Conservation (phyloP, 1,139 yeast genomes). For the Yamadazyma blattariae region DNA sequence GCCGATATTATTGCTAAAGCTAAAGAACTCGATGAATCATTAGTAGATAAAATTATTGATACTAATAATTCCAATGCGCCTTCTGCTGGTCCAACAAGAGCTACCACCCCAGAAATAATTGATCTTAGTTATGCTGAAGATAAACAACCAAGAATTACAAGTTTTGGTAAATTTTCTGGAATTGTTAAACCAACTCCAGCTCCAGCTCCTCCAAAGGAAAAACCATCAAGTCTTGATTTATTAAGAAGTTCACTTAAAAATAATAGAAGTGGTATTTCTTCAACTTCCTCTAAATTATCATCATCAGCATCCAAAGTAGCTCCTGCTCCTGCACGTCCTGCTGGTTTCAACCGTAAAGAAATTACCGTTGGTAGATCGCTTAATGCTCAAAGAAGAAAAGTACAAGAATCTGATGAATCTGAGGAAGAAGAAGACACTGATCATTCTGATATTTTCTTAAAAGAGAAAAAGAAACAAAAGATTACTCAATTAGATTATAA, state of each 20-base stretch:
- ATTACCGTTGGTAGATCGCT: constrained; percentile 35
- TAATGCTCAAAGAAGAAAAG: constrained; percentile 25
- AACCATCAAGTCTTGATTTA: constrained; percentile 31
- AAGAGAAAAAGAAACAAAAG: constrained; percentile 28
- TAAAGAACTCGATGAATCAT: constrained; percentile 44
- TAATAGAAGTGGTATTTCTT: constrained; percentile 17
- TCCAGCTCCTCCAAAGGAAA: constrained; percentile 40
- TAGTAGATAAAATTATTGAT: constrained; percentile 51
- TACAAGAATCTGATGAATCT: constrained; percentile 30
- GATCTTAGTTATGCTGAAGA: neutral
- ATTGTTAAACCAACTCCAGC: constrained; percentile 34
- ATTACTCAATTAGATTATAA: constrained; percentile 38
- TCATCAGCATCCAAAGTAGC: too few relatives aligned
- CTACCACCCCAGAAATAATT: constrained; percentile 1
- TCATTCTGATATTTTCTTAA: constrained; percentile 41
- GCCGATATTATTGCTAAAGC: constrained; percentile 57
- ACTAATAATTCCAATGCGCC: neutral
- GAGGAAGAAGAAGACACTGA: constrained; percentile 36
- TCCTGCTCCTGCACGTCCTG: constrained; percentile 66
- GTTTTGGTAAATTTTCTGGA: constrained; percentile 43
- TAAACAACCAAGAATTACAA: constrained; percentile 48
- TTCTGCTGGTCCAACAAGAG: neutral
- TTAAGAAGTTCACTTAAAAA: constrained; percentile 37
- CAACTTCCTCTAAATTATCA: constrained; percentile 7
- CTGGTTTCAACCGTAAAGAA: constrained; percentile 54